Conservation (phyloP, 495 filamentous ascomycete genomes). For the Xanthoparmelia taractica region DNA sequence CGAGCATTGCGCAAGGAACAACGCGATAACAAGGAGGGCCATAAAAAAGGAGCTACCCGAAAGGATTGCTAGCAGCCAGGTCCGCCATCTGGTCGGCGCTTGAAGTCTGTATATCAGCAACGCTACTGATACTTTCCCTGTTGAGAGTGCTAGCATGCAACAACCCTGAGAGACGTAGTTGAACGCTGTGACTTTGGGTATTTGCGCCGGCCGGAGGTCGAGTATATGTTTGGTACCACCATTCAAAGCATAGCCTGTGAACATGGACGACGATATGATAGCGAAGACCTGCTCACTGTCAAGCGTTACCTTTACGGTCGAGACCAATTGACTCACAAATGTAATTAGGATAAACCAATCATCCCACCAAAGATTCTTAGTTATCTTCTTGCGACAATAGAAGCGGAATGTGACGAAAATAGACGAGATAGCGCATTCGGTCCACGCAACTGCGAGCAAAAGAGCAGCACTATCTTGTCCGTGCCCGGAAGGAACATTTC, state of each 20-base stretch:
- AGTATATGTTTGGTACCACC: background rate
- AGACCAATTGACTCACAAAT: background rate
- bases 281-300: no score
- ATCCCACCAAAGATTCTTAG: background rate
- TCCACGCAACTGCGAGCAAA: background rate
- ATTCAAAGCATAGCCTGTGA: background rate
- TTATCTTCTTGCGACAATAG: slow-evolving; percentile 1
- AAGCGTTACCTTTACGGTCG: background rate
- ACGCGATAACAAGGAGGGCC: background rate
- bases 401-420: background rate
- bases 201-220: background rate
- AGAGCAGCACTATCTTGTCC: background rate
- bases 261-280: background rate
- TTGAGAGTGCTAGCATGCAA: background rate
- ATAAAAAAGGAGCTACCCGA: background rate
- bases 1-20: background rate
- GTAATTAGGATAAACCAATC: slow-evolving; percentile 1
- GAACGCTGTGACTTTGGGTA: background rate
- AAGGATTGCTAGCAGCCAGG: background rate
- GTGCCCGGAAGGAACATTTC: background rate
- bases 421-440: background rate
- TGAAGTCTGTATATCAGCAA: slow-evolving; percentile 1
- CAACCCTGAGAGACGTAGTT: background rate
- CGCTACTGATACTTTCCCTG: slow-evolving; percentile 5
- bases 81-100: background rate